Evolutionary conservation across 331 rosid species (phyloP).

Genomic region (Malus hybrid): DNA sequence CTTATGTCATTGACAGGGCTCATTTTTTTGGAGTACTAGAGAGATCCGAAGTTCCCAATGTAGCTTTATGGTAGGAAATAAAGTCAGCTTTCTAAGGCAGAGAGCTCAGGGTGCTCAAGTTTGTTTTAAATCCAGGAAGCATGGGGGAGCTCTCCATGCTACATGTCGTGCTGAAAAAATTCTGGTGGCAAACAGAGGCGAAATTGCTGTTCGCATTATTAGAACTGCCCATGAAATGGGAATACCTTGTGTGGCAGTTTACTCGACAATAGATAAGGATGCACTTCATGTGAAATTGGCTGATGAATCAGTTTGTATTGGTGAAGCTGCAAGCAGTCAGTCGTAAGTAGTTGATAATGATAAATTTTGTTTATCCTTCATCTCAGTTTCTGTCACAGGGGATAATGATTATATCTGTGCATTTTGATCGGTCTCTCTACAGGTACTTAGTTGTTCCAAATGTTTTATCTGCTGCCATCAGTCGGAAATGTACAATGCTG

Average conservation of each 20-base stretch:
- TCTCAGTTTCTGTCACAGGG: slow-evolving; percentile 1
- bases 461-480: slow-evolving; percentile 80
- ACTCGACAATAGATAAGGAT: no score
- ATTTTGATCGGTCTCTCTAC: slow-evolving; percentile 13
- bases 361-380: no score
- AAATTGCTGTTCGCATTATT: slow-evolving; percentile 48
- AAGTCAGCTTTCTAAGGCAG: slow-evolving; percentile 46
- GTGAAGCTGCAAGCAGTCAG: no score
- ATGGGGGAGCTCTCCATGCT: slow-evolving; percentile 27
- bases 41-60: slow-evolving; percentile 62
- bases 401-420: neutral
- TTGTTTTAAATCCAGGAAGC: slow-evolving; percentile 23
- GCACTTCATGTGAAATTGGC: no score
- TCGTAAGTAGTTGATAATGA: no score
- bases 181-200: slow-evolving; percentile 86
- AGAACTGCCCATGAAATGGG: no score
- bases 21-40: slow-evolving; percentile 36
- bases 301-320: no score
- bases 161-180: slow-evolving; percentile 51
- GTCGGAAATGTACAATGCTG: slow-evolving; percentile 78
- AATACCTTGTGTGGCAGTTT: slow-evolving; percentile 67
- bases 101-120: slow-evolving; percentile 29
- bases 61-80: slow-evolving; percentile 47
- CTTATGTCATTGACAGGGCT: slow-evolving; percentile 39
- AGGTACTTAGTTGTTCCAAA: slow-evolving; percentile 78